Evolutionary conservation across 257 asterid species (phyloP).

Genomic region (Solanum paucissectum): DNA sequence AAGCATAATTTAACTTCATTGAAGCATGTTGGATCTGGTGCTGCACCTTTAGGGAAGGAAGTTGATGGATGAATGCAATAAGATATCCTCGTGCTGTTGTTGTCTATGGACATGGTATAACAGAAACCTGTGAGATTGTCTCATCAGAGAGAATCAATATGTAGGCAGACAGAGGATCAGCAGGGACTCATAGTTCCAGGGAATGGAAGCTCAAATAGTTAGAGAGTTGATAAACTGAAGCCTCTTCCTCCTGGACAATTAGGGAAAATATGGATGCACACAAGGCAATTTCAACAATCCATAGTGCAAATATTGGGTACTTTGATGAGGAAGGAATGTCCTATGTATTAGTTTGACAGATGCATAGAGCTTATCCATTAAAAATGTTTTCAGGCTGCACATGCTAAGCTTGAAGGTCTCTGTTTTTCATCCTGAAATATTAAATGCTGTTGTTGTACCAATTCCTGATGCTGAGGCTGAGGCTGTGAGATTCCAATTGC

Average conservation of each 20-base stretch:
- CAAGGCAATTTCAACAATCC: slow-evolving; percentile 66
- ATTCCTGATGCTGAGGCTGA: slow-evolving; percentile 56
- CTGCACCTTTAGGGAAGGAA: slow-evolving; percentile 30
- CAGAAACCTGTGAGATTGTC: slow-evolving; percentile 20
- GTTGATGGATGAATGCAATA: slow-evolving; percentile 18
- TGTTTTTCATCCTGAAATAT: slow-evolving; percentile 71
- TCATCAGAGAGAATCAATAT: slow-evolving; percentile 10
- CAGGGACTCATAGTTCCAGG: slow-evolving; percentile 59
- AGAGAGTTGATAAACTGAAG: slow-evolving; percentile 46
- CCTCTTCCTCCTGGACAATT: slow-evolving; percentile 68
- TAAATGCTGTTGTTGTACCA: slow-evolving; percentile 87
- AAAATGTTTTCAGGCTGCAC: slow-evolving; percentile 93
- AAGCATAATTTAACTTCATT: slow-evolving; percentile 13
- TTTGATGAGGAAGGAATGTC: slow-evolving; percentile 73
- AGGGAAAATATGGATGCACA: slow-evolving; percentile 86
- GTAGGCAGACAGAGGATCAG: slow-evolving; percentile 64
- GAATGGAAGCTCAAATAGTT: slow-evolving; percentile 63
- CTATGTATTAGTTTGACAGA: slow-evolving; percentile 69
- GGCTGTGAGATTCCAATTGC: too few species aligned
- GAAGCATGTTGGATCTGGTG: slow-evolving; percentile 29
- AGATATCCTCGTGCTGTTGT: slow-evolving; percentile 13
- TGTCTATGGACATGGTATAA: slow-evolving; percentile 27
- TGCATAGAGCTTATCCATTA: slow-evolving; percentile 78
- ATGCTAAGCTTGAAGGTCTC: slow-evolving; percentile 93
- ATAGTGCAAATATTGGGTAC: slow-evolving; percentile 66